These are phyloP conservation scores for Globisporangium heterothallicum DNA, from an alignment of 352 stramenopile species.

Conservation along the genomic window DNA sequence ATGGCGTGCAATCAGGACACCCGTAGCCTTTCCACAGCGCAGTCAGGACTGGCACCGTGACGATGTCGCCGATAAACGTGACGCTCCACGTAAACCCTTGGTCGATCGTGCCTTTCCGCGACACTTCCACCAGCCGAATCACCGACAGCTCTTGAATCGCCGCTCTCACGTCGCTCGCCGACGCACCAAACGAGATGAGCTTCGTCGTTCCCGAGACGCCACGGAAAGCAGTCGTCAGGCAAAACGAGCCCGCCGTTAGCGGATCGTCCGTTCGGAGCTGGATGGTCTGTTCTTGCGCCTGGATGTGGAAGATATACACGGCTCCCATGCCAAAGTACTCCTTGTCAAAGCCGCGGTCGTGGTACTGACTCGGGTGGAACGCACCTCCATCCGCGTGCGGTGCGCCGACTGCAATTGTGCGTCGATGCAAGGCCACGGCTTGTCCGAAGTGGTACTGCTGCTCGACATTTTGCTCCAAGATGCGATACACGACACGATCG, in stretches of 20 bases:
- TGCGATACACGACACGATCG: conserved; percentile 82
- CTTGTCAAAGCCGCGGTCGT: conserved; percentile 51
- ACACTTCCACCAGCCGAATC: conserved; percentile 83
- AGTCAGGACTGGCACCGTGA: conserved; percentile 49
- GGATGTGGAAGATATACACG: conserved; percentile 70
- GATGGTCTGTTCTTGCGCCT: conserved; percentile 71
- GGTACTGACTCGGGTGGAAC: conserved; percentile 45
- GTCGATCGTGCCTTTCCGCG: conserved; percentile 58
- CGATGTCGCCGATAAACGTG: conserved; percentile 78
- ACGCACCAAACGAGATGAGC: conserved; percentile 57
- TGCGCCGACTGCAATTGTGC: conserved; percentile 88
- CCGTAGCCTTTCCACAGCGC: conserved; percentile 58
- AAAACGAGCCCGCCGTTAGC: conserved; percentile 69
- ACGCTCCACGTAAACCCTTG: conserved; percentile 78
- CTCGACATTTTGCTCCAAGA: conserved; percentile 69
- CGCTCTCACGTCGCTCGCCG: conserved; percentile 59
- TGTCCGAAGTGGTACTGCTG: conserved; percentile 87
- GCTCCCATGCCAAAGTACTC: conserved; percentile 65
- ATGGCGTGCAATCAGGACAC: conserved; percentile 59
- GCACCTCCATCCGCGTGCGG: conserved; percentile 79
- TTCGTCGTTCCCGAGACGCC: conserved; percentile 54
- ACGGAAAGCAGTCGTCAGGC: conserved; percentile 55
- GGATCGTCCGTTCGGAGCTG: conserved; percentile 49
- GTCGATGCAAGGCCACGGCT: conserved; percentile 71
- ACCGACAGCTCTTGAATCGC: conserved; percentile 76